Evolutionary conservation across 169 alveolate genomes (phyloP).

Genomic region (Eimeria tenella): DNA sequence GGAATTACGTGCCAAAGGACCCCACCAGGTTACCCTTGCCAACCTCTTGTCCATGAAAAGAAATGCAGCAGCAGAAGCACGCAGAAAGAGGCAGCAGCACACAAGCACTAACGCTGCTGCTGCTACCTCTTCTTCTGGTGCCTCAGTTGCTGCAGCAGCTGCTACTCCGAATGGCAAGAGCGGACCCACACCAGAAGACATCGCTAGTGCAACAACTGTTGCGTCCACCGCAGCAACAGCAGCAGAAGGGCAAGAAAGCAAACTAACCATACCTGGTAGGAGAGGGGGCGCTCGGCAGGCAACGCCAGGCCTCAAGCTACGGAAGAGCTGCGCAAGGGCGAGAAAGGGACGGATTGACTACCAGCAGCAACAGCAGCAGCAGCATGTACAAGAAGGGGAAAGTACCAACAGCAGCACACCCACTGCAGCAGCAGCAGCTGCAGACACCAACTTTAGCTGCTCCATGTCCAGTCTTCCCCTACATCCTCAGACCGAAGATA

Average conservation of each 20-base stretch:
- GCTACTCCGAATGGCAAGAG: neutral
- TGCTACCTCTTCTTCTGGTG: conserved; percentile 1
- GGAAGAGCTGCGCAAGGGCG: neutral
- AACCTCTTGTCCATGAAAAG: conserved; percentile 14
- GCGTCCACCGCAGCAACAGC: neutral
- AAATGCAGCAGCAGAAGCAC: conserved; percentile 1
- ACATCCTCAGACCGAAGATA: neutral
- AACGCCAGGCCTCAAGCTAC: neutral
- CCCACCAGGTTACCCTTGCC: conserved; percentile 43
- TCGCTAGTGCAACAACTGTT: neutral
- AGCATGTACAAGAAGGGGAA: neutral
- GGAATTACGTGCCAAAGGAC: conserved; percentile 41
- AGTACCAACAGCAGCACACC: conserved; percentile 30
- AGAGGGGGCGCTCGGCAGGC: conserved; percentile 19
- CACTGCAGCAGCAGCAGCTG: conserved; percentile 39
- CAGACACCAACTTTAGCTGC: conserved; percentile 2
- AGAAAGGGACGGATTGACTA: neutral
- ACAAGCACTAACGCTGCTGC: neutral
- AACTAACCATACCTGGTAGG: neutral
- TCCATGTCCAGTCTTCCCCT: neutral
- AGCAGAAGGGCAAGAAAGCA: conserved; percentile 3
- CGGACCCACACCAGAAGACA: neutral
- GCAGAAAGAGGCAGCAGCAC: neutral
- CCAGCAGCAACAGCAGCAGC: conserved; percentile 43
- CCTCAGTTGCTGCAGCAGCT: neutral